Evolutionary conservation across 2,329 filamentous ascomycete species (phyloP).

Genomic region (Rutstroemia sp.): DNA sequence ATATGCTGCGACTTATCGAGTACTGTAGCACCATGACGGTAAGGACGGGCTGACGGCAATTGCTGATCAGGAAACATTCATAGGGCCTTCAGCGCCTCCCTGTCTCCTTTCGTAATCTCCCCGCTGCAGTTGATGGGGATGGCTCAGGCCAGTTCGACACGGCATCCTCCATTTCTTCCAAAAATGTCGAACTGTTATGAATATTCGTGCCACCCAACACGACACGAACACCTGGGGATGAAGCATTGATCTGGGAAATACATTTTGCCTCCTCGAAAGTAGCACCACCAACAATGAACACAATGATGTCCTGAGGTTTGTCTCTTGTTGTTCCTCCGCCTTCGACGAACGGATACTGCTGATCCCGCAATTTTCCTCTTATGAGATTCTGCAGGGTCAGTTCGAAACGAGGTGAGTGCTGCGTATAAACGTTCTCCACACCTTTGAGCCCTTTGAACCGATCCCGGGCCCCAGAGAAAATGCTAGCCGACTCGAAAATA

Average conservation of each 20-base stretch:
- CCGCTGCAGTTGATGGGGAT: slow-evolving; percentile 29
- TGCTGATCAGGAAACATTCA: neutral
- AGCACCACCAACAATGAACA: slow-evolving; percentile 88
- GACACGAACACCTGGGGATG: slow-evolving; percentile 78
- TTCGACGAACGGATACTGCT: slow-evolving; percentile 90
- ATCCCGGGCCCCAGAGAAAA: slow-evolving; percentile 81
- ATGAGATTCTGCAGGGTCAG: slow-evolving; percentile 85
- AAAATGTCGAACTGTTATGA: slow-evolving; percentile 79
- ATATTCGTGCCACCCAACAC: slow-evolving; percentile 83
- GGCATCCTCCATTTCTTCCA: slow-evolving; percentile 87
- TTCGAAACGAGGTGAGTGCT: slow-evolving; percentile 86
- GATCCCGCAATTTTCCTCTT: slow-evolving; percentile 79
- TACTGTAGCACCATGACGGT: too few species aligned
- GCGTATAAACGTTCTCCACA: slow-evolving; percentile 97
- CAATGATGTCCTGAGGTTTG: slow-evolving; percentile 91
- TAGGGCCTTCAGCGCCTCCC: slow-evolving; percentile 19
- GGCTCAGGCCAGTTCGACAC: slow-evolving; percentile 78
- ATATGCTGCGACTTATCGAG: too few species aligned
- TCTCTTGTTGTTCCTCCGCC: slow-evolving; percentile 80
- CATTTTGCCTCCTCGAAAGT: slow-evolving; percentile 98
- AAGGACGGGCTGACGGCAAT: too few species aligned
- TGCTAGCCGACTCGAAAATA: slow-evolving; percentile 83
- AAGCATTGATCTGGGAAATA: slow-evolving; percentile 90
- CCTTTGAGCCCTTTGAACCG: slow-evolving; percentile 93
- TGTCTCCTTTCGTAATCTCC: slow-evolving; percentile 29